Percentiles rank a stretch among this genome's conserved stretches.
These are phyloP conservation scores for Hyaloscypha variabilis DNA, from an alignment of 495 filamentous ascomycete species.

Conservation along the genomic window DNA sequence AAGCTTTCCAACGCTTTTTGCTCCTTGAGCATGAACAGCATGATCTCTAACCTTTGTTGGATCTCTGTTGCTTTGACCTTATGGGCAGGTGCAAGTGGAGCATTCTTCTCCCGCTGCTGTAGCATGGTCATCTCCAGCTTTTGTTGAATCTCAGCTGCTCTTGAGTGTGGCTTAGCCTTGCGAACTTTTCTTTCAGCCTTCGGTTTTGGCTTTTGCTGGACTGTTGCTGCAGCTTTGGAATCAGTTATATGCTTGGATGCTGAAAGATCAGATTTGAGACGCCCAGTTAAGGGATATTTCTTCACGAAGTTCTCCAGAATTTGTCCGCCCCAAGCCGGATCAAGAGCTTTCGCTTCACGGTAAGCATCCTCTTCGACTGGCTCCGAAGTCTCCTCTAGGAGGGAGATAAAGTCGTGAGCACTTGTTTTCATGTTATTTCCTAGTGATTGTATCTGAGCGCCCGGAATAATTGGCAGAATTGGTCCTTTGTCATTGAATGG, in stretches of 20 bases:
- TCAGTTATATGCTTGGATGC: too few species aligned
- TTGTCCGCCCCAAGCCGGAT: constrained; percentile 11
- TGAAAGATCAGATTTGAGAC: neutral
- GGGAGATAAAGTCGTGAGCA: neutral
- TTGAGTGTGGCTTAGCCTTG: neutral
- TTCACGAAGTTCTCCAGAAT: constrained; percentile 21
- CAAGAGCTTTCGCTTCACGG: constrained; percentile 18
- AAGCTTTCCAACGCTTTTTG: constrained; percentile 14
- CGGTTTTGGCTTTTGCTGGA: neutral
- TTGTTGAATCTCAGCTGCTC: constrained; percentile 24
- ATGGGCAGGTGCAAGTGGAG: neutral
- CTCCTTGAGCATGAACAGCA: constrained; percentile 20
- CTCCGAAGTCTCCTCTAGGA: neutral
- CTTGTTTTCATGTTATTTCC: too few species aligned
- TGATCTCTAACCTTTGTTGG: constrained; percentile 24
- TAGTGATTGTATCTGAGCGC: neutral
- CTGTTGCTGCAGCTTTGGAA: neutral
- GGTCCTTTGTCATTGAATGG: neutral
- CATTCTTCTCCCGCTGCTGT: constrained; percentile 18
- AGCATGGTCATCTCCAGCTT: constrained; percentile 25
- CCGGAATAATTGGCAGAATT: neutral
- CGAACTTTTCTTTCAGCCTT: neutral
- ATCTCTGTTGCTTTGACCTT: constrained; percentile 1
- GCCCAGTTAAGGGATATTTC: constrained; percentile 33
- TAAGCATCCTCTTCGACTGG: constrained; percentile 1